Percentiles rank a stretch among this genome's conserved stretches.
Evolutionary conservation across 2,329 filamentous ascomycete genomes (phyloP).

Genomic region (Fusarium tupiense): DNA sequence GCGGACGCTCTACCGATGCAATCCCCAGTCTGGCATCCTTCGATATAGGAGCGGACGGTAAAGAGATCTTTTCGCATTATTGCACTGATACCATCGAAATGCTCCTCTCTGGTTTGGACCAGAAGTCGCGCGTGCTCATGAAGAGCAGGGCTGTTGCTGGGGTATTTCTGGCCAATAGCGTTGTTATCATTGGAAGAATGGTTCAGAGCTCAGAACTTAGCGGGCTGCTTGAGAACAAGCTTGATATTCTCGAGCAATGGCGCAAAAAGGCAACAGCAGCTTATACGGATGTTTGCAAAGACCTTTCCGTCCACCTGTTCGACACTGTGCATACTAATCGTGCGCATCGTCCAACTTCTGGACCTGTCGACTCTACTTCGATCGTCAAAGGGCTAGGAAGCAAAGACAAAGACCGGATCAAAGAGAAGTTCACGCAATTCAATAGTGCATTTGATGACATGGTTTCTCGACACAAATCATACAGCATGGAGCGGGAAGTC

Average conservation of each 20-base stretch:
- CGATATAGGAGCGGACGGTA: slow-evolving; percentile 88
- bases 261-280: slow-evolving; percentile 84
- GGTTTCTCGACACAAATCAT: slow-evolving; percentile 81
- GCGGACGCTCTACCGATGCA: slow-evolving; percentile 68
- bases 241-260: slow-evolving; percentile 79
- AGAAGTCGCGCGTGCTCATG: slow-evolving; percentile 76
- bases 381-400: slow-evolving; percentile 85
- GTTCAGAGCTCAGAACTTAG: slow-evolving; percentile 83
- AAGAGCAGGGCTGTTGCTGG: slow-evolving; percentile 83
- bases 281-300: slow-evolving; percentile 89
- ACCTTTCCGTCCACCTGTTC: slow-evolving; percentile 83
- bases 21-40: slow-evolving; percentile 80
- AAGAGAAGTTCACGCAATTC: slow-evolving; percentile 93
- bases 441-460: slow-evolving; percentile 92
- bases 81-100: slow-evolving; percentile 88
- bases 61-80: slow-evolving; percentile 89
- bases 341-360: slow-evolving; percentile 74
- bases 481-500: slow-evolving; percentile 92
- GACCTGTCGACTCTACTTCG: slow-evolving; percentile 81
- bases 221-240: slow-evolving; percentile 73
- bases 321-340: slow-evolving; percentile 94
- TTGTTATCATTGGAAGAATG: slow-evolving; percentile 84
- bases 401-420: slow-evolving; percentile 96
- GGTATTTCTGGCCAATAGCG: slow-evolving; percentile 90
- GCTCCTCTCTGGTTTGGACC: slow-evolving; percentile 78